phyloP scores from a whole-genome alignment of 1,284 basidiomycete genomes.

The Boletus sp. region DNA sequence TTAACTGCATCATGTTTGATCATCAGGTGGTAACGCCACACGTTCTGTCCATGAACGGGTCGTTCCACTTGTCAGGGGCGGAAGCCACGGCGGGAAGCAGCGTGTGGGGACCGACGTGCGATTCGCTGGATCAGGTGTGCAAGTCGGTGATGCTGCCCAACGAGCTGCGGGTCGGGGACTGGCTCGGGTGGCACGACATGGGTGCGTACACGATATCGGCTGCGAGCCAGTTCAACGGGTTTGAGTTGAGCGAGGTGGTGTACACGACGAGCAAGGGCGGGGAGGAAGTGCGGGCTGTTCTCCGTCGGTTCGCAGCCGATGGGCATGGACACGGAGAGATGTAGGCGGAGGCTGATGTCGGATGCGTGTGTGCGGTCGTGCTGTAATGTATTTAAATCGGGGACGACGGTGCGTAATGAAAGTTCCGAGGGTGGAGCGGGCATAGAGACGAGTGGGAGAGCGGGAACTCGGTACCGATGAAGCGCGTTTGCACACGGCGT shows the following conservation, averaged over 20 bases:
- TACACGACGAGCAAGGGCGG: conserved; percentile 60
- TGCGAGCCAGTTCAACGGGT: conserved; percentile 88
- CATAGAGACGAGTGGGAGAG: background rate
- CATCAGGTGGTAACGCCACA: conserved; percentile 88
- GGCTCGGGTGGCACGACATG: conserved; percentile 92
- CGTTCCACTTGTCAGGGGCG: conserved; percentile 54
- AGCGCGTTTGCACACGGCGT: background rate
- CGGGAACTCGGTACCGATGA: conserved; percentile 29
- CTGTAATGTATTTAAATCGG: conserved; percentile 24
- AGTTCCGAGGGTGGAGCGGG: conserved; percentile 8
- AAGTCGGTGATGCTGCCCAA: conserved; percentile 62
- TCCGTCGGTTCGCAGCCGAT: conserved; percentile 38
- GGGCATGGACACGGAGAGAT: conserved; percentile 29
- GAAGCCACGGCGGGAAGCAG: conserved; percentile 54
- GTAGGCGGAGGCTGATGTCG: conserved; percentile 6
- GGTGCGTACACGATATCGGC: conserved; percentile 94
- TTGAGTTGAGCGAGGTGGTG: conserved; percentile 65
- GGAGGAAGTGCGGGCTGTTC: conserved; percentile 43
- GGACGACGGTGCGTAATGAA: conserved; percentile 15
- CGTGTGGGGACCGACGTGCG: conserved; percentile 85
- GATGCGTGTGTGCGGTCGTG: conserved; percentile 11
- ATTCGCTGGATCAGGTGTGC: conserved; percentile 87
- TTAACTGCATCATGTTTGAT: conserved; percentile 97
- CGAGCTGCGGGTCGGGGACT: conserved; percentile 81
- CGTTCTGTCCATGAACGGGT: conserved; percentile 65